phyloP scores from a whole-genome alignment of 495 filamentous ascomycete species.

The Parathielavia hyrcaniae region DNA sequence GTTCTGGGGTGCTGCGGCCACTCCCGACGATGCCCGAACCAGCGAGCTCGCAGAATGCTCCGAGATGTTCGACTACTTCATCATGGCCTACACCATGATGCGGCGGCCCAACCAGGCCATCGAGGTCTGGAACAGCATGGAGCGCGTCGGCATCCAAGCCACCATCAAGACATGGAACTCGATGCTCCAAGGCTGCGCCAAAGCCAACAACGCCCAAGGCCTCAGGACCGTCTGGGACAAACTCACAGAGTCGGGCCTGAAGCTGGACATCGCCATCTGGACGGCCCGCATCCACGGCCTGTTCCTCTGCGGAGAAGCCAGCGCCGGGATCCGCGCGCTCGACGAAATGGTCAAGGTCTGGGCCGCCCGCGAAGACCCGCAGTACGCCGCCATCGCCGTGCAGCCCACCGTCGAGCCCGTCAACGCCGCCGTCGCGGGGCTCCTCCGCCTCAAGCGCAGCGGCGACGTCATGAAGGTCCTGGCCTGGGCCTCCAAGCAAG shows the following conservation, averaged over 20 bases:
- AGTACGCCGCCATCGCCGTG: slow-evolving; percentile 37
- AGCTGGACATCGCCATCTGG: slow-evolving; percentile 56
- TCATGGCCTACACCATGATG: slow-evolving; percentile 47
- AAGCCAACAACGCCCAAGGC: slow-evolving; percentile 41
- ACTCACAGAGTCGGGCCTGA: slow-evolving; percentile 44
- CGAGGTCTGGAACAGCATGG: slow-evolving; percentile 56
- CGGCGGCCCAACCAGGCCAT: slow-evolving; percentile 44
- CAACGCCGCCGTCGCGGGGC: slow-evolving; percentile 53
- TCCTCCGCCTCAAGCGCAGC: slow-evolving; percentile 33
- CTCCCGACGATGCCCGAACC: slow-evolving; percentile 17
- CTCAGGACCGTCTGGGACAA: slow-evolving; percentile 55
- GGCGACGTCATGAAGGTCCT: slow-evolving; percentile 45
- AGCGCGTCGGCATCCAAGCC: slow-evolving; percentile 44
- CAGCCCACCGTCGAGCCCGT: slow-evolving; percentile 55
- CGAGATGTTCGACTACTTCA: slow-evolving; percentile 50
- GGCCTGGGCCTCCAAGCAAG: slow-evolving; percentile 51
- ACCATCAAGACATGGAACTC: slow-evolving; percentile 53
- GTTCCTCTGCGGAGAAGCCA: slow-evolving; percentile 41
- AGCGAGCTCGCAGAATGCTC: slow-evolving; percentile 23
- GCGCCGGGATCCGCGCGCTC: slow-evolving; percentile 51
- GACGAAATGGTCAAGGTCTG: slow-evolving; percentile 54
- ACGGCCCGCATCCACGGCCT: slow-evolving; percentile 56
- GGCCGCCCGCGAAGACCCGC: slow-evolving; percentile 33
- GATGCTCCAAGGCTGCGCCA: slow-evolving; percentile 56
- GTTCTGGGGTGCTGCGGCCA: slow-evolving; percentile 29